Conservation (phyloP, 2,329 filamentous ascomycete species). For the Hypoxylon sp. region DNA sequence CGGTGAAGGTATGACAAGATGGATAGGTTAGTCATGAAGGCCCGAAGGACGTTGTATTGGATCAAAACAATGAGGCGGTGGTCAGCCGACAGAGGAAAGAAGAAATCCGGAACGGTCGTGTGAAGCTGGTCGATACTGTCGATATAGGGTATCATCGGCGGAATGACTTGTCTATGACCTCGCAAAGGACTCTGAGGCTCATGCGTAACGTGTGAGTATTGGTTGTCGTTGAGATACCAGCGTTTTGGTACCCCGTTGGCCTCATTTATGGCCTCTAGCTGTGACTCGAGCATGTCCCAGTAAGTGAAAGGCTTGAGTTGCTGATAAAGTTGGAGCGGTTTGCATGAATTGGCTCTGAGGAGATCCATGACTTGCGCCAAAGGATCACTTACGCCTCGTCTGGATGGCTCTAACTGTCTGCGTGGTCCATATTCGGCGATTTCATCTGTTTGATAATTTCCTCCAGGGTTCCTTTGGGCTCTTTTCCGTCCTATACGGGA, state of each 20-base stretch:
- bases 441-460: neutral
- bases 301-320: conserved; percentile 42
- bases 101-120: conserved; percentile 25
- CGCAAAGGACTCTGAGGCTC: neutral
- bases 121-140: conserved; percentile 2
- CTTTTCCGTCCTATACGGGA: conserved; percentile 8
- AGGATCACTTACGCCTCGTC: neutral
- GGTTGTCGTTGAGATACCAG: neutral
- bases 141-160: conserved; percentile 44
- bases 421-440: neutral
- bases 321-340: neutral
- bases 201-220: neutral
- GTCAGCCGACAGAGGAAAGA: conserved; percentile 45
- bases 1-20: conserved; percentile 43
- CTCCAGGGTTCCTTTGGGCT: neutral
- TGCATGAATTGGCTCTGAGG: conserved; percentile 3
- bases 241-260: neutral
- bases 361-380: conserved; percentile 18
- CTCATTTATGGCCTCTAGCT: conserved; percentile 14
- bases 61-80: conserved; percentile 45
- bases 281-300: conserved; percentile 40
- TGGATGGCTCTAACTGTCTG: neutral
- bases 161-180: conserved; percentile 18
- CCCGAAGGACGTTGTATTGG: conserved; percentile 46
- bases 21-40: conserved; percentile 44